phyloP scores from a whole-genome alignment of 2,329 filamentous ascomycete genomes.

The Volutella citrinella region DNA sequence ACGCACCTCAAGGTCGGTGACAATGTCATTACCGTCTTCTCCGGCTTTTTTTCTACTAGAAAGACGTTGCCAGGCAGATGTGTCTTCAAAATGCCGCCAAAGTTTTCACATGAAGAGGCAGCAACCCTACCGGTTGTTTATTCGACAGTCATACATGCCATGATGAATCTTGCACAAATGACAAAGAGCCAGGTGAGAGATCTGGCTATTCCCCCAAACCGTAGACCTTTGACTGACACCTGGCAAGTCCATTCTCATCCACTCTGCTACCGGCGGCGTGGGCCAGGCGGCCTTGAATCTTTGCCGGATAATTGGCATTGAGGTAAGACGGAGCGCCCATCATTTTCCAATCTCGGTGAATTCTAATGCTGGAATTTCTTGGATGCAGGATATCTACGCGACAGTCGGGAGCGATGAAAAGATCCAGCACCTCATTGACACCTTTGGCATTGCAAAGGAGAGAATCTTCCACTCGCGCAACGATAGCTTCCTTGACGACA shows the following conservation, averaged over 20 bases:
- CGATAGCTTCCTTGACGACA: constrained; percentile 27
- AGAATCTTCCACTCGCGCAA: constrained; percentile 34
- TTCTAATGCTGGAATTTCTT: neutral
- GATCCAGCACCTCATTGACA: constrained; percentile 26
- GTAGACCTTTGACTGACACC: neutral
- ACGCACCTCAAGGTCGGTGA: constrained; percentile 31
- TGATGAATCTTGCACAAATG: constrained; percentile 22
- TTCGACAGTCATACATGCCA: constrained; percentile 29
- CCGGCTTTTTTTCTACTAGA: constrained; percentile 25
- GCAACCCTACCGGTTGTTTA: constrained; percentile 35
- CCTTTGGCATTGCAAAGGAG: constrained; percentile 27
- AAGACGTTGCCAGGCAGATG: constrained; percentile 20
- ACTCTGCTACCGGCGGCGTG: constrained; percentile 31
- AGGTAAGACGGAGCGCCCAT: too few relatives aligned
- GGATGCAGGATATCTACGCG: constrained; percentile 28
- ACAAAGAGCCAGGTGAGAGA: constrained; percentile 6
- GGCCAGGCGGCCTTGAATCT: constrained; percentile 32
- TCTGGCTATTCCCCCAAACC: neutral
- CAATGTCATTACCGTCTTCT: constrained; percentile 25
- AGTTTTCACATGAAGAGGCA: constrained; percentile 32
- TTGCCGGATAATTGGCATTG: constrained; percentile 26
- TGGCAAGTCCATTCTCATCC: constrained; percentile 31
- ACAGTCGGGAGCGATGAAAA: constrained; percentile 38
- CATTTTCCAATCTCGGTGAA: too few relatives aligned
- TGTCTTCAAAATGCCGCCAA: constrained; percentile 35